Evolutionary conservation across 139 green algal genomes (phyloP), one percentile per base, ranked within the genome.

Genomic region (Picochlorum sp.): DNA sequence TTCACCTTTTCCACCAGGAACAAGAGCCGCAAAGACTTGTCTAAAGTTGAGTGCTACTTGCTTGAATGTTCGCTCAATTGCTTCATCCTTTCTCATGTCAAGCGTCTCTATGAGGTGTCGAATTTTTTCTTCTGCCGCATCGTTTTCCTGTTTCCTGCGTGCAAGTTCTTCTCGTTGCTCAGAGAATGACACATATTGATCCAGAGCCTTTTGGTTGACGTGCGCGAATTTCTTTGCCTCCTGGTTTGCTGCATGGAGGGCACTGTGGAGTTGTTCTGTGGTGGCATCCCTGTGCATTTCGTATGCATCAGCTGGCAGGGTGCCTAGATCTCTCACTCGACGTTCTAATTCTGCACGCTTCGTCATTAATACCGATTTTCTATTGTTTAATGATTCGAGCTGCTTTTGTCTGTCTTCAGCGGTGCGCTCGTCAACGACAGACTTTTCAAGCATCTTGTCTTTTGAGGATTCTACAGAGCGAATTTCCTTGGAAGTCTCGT

Each of bases 21-120:
- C 94, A 38, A 98, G 85, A 71, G 95, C 67, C 1, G 68, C 70
- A 65, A 97, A 98, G 41, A 96, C 84, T 65, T 96, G 84, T 14
- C 81, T 67, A 80, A 98, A 98, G 76, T 97, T 87, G 68, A 91
- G 90, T 24, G 90, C 86, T 52, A 98, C 92, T 34, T 65, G 81
- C 76, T 95, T 97, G 84, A 99, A 99, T 21, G 94, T 99, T 60
- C 89, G 82, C 82, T 98, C 88, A 30, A 99, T 90, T 24, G 87
- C 82, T 77, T 97, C 90, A 65, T 99, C 89, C 79, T 99, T 99
- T 61, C 90, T 88, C 72, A 86, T 70, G 76, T 98, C 94, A 59
- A 99, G 84, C 16, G 77, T 78, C 1, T 65, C 41, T 45, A 99
- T 94, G 11, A 95, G 82, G 69, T 94, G 80, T 41, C 69, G 63